These are phyloP conservation scores for Pythium pyrilobum DNA, from an alignment of 352 stramenopile genomes.

Conservation along the genomic window DNA sequence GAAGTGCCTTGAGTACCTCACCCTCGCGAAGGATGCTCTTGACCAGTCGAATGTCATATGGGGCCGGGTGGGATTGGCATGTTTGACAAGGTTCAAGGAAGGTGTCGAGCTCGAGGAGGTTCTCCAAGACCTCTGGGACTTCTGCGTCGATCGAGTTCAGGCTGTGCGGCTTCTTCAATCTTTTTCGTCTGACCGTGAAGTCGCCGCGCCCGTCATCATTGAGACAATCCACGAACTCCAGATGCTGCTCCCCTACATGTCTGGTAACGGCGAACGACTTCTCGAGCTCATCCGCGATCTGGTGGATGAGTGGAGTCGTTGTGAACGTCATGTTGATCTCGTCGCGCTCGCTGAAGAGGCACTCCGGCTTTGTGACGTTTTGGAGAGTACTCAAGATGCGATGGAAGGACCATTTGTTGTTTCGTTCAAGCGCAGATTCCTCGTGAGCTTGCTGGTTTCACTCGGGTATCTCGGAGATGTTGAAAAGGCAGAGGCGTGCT, in stretches of 20 bases:
- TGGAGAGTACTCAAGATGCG: conserved; percentile 33
- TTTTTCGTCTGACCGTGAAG: not conserved
- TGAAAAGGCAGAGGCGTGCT: conserved; percentile 59
- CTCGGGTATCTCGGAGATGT: conserved; percentile 41
- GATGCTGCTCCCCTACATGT: conserved; percentile 65
- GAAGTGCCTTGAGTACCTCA: conserved; percentile 50
- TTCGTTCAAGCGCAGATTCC: conserved; percentile 36
- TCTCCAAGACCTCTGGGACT: conserved; percentile 77
- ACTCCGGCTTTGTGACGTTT: conserved; percentile 43
- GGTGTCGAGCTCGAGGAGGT: conserved; percentile 65
- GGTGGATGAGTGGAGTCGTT: conserved; percentile 41
- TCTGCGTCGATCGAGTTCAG: conserved; percentile 57
- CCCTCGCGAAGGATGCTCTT: conserved; percentile 50
- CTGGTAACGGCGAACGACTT: conserved; percentile 30
- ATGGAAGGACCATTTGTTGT: conserved; percentile 15
- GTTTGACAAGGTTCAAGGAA: conserved; percentile 60
- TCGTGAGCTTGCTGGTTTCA: conserved; percentile 47
- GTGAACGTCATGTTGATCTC: conserved; percentile 30
- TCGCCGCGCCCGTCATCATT: conserved; percentile 22
- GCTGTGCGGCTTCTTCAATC: conserved; percentile 33
- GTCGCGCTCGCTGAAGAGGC: conserved; percentile 54
- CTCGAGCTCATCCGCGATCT: conserved; percentile 44
- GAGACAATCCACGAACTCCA: conserved; percentile 64
- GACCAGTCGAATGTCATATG: conserved; percentile 43
- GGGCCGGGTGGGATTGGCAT: conserved; percentile 55